Evolutionary conservation across 2,329 filamentous ascomycete species (phyloP).

Genomic region (Chalaropsis ovoidea): DNA sequence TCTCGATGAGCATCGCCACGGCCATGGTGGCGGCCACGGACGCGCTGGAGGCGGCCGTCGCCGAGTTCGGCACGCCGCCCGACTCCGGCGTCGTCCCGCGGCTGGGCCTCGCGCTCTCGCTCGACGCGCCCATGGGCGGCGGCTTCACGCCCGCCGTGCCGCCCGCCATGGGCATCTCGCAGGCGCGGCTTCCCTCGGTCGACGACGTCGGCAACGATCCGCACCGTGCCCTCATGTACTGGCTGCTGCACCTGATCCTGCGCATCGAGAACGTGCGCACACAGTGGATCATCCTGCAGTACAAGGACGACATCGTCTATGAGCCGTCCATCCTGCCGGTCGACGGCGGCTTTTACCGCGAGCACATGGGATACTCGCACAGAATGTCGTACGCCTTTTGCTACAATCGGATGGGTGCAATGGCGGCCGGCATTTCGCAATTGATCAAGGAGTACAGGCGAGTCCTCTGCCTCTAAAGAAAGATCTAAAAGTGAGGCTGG

Average conservation of each 20-base stretch:
- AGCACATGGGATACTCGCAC: not conserved
- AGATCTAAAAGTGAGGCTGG: no score
- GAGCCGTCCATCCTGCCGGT: not conserved
- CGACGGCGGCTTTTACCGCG: not conserved
- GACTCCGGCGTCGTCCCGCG: not conserved
- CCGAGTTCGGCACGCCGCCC: not conserved
- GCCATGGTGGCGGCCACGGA: not conserved
- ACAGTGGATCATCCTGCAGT: not conserved
- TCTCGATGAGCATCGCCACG: not conserved
- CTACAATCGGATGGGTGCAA: not conserved
- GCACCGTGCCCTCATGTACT: not conserved
- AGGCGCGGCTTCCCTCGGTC: not conserved
- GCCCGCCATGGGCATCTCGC: no score
- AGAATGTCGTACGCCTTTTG: not conserved
- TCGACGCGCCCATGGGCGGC: no score
- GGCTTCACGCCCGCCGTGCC: no score
- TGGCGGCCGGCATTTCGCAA: not conserved
- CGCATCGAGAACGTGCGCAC: not conserved
- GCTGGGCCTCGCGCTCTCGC: not conserved
- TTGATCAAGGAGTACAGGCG: not conserved
- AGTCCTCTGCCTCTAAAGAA: not conserved
- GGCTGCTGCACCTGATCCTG: slow-evolving; percentile 5
- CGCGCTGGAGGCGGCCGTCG: not conserved
- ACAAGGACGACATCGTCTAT: not conserved
- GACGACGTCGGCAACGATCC: not conserved